phyloP scores from a whole-genome alignment of 78 protist species.

The Speleostelium caveatum region DNA sequence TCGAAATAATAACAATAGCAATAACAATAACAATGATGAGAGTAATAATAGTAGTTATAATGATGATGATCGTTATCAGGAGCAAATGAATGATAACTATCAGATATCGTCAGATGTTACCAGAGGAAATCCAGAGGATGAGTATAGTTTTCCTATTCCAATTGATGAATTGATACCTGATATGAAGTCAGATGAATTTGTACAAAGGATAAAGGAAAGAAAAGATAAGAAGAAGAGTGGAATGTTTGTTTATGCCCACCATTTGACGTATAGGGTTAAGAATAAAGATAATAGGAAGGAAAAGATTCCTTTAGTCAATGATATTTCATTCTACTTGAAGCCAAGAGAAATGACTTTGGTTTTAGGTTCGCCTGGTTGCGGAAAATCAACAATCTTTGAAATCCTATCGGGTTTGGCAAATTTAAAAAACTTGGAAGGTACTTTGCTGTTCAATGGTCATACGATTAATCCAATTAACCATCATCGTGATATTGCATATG shows the following conservation, averaged over 20 bases:
- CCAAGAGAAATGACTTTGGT: slow-evolving; percentile 78
- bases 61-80: background rate
- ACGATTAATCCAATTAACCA: slow-evolving; percentile 42
- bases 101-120: slow-evolving; percentile 2
- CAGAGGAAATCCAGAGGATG: background rate
- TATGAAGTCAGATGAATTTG: background rate
- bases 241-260: slow-evolving; percentile 25
- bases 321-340: slow-evolving; percentile 52
- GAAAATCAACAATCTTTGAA: slow-evolving; percentile 63
- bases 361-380: slow-evolving; percentile 81
- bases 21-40: background rate
- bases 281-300: slow-evolving; percentile 8
- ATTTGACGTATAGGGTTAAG: slow-evolving; percentile 29
- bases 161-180: slow-evolving; percentile 9
- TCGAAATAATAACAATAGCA: background rate
- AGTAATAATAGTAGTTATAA: slow-evolving; percentile 15
- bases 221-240: slow-evolving; percentile 9
- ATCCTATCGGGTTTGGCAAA: slow-evolving; percentile 39
- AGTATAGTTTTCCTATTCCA: slow-evolving; percentile 28
- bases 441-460: slow-evolving; percentile 57
- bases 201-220: background rate
- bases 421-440: slow-evolving; percentile 4
- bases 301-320: slow-evolving; percentile 15
- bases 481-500: slow-evolving; percentile 54
- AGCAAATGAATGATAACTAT: background rate